A percentile compares a stretch with the other conserved stretches of the same genome.
Evolutionary conservation across 2,329 filamentous ascomycete species (phyloP).

Genomic region (Talaromyces sp.): DNA sequence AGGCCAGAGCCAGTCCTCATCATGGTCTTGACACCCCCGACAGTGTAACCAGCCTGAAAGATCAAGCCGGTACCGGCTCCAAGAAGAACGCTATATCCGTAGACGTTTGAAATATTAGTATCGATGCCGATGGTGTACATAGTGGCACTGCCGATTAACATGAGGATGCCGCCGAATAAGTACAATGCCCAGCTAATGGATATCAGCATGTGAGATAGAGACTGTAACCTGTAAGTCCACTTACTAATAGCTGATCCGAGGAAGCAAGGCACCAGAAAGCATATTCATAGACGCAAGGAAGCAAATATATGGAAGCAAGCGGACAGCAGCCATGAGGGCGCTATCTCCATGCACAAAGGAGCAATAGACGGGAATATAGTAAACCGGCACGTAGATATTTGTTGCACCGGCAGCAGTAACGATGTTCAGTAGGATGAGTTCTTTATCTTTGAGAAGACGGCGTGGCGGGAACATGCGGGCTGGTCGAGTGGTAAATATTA

Average conservation of each 20-base stretch:
- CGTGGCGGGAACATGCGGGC: constrained; percentile 49
- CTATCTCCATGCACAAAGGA: constrained; percentile 50
- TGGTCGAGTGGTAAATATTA: constrained; percentile 44
- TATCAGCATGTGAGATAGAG: neutral
- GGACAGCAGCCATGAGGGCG: constrained; percentile 29
- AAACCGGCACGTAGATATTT: constrained; percentile 38
- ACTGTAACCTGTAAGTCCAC: neutral
- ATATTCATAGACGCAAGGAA: constrained; percentile 23
- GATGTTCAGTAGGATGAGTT: constrained; percentile 41
- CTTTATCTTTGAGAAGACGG: neutral
- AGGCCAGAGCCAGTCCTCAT: neutral
- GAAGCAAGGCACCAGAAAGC: constrained; percentile 27
- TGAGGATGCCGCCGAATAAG: constrained; percentile 27
- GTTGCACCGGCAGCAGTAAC: constrained; percentile 30
- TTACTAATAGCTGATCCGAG: constrained; percentile 24
- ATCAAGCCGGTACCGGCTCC: constrained; percentile 27
- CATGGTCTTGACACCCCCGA: constrained; percentile 9
- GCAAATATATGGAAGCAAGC: constrained; percentile 30
- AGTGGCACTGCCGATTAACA: constrained; percentile 26
- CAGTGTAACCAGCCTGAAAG: constrained; percentile 25
- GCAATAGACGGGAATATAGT: constrained; percentile 55
- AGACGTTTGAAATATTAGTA: constrained; percentile 24
- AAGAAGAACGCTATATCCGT: constrained; percentile 29
- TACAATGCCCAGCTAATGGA: constrained; percentile 25
- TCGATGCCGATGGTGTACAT: constrained; percentile 23